Conservation (phyloP, 1,284 basidiomycete species). For the Moesziomyces sp. region DNA sequence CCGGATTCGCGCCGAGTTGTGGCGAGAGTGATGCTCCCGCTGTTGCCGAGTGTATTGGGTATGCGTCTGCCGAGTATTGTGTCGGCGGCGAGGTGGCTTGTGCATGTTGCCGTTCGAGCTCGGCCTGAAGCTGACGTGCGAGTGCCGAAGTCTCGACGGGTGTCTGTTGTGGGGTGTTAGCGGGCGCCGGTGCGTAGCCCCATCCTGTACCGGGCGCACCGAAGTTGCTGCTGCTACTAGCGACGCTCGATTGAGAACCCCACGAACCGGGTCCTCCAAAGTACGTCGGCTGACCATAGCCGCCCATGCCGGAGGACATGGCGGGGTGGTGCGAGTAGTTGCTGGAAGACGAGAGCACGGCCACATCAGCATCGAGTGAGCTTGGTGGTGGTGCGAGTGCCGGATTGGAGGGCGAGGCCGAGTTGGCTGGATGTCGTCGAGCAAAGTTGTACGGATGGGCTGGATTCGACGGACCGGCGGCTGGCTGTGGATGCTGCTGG, state of each 20-base stretch:
- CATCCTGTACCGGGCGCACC: constrained; percentile 10
- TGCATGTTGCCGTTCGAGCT: constrained; percentile 22
- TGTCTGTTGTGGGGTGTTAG: constrained; percentile 54
- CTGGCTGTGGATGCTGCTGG: constrained; percentile 14
- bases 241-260: constrained; percentile 20
- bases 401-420: constrained; percentile 1
- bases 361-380: constrained; percentile 46
- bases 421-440: constrained; percentile 1
- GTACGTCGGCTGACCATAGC: constrained; percentile 4
- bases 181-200: constrained; percentile 40
- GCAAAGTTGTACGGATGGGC: constrained; percentile 2
- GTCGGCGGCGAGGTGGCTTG: constrained; percentile 1
- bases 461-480: constrained; percentile 16
- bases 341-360: constrained; percentile 40
- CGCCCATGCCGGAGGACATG: not conserved
- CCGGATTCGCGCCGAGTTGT: not conserved
- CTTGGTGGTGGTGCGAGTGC: constrained; percentile 1
- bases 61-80: not conserved
- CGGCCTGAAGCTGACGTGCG: constrained; percentile 46
- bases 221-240: constrained; percentile 11
- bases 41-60: constrained; percentile 1
- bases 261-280: constrained; percentile 31
- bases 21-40: not conserved
- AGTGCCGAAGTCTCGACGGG: constrained; percentile 48
- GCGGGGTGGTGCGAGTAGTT: constrained; percentile 6